Evolutionary conservation across 441 rosid genomes (phyloP).

Genomic region (Gossypium gossypioides): DNA sequence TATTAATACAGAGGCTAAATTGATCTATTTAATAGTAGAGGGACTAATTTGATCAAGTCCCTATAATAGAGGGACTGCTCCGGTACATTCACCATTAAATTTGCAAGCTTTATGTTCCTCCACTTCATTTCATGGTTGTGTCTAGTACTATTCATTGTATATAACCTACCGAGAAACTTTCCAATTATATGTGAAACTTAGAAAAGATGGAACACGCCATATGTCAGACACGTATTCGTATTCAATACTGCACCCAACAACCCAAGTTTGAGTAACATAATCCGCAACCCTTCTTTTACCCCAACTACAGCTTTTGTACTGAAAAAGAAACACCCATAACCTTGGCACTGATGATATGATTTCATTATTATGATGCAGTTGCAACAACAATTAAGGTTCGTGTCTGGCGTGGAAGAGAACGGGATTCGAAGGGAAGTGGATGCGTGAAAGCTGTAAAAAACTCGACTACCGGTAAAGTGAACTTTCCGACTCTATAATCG

Average conservation of each 20-base stretch:
- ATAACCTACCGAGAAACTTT: background rate
- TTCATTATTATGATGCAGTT: slow-evolving; percentile 39
- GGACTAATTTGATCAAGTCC: no score
- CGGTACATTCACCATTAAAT: background rate
- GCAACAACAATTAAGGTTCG: slow-evolving; percentile 58
- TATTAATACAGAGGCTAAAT: no score
- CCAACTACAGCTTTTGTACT: background rate
- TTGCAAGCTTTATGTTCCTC: background rate
- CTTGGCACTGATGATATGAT: slow-evolving; percentile 4
- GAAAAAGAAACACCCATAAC: no score
- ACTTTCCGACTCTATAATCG: slow-evolving; percentile 12
- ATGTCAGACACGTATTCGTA: background rate
- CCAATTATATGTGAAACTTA: background rate
- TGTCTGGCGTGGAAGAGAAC: slow-evolving; percentile 47
- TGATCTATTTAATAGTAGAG: no score
- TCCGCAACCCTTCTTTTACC: background rate
- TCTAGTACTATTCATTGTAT: background rate
- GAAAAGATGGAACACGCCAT: background rate
- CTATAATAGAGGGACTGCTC: no score
- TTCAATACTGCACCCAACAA: no score
- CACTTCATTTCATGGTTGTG: background rate
- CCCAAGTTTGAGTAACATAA: background rate
- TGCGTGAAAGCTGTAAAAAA: slow-evolving; percentile 24
- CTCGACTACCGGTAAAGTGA: slow-evolving; percentile 14
- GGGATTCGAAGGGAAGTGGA: slow-evolving; percentile 39